A percentile compares a stretch with the other conserved stretches of the same genome.
Conservation (phyloP, 2,329 filamentous ascomycete species). For the Dactylonectria macrodidyma region DNA sequence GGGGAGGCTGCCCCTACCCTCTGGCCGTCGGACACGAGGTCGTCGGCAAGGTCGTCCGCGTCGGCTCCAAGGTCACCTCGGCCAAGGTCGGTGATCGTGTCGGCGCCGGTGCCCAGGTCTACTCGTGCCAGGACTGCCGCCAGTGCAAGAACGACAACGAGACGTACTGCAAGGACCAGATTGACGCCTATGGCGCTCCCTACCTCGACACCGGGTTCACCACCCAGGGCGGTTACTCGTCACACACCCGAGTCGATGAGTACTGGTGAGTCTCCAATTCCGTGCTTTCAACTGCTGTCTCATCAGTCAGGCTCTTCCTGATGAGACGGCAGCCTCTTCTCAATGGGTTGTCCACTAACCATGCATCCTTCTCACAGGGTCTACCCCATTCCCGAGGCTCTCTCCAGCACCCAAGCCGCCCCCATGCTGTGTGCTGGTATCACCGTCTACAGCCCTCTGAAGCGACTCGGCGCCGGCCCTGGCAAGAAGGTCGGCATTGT, state of each 20-base stretch:
- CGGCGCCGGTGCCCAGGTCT: conserved; percentile 71
- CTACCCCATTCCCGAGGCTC: conserved; percentile 82
- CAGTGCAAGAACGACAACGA: conserved; percentile 59
- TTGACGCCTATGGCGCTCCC: conserved; percentile 65
- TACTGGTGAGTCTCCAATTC: conserved; percentile 60
- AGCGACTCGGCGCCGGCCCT: conserved; percentile 80
- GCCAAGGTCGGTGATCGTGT: conserved; percentile 72
- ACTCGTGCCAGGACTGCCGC: conserved; percentile 63
- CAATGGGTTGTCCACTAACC: conserved; percentile 18
- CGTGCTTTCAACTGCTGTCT: background rate
- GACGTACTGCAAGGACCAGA: conserved; percentile 57
- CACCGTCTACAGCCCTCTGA: conserved; percentile 84
- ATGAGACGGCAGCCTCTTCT: background rate
- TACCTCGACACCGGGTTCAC: conserved; percentile 67
- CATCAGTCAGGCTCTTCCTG: background rate
- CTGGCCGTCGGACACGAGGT: conserved; percentile 82
- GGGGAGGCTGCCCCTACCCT: conserved; percentile 74
- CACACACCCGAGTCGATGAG: conserved; percentile 53
- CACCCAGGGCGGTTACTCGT: conserved; percentile 71
- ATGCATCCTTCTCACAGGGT: conserved; percentile 57
- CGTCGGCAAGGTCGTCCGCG: conserved; percentile 76
- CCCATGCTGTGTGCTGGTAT: conserved; percentile 90
- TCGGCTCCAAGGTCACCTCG: conserved; percentile 66
- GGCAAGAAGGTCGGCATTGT: conserved; percentile 86
- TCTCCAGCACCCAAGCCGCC: conserved; percentile 75